Evolutionary conservation across 306 rosid species (phyloP), one percentile per base, ranked within the genome.

Genomic region (Dryas alaskensis): DNA sequence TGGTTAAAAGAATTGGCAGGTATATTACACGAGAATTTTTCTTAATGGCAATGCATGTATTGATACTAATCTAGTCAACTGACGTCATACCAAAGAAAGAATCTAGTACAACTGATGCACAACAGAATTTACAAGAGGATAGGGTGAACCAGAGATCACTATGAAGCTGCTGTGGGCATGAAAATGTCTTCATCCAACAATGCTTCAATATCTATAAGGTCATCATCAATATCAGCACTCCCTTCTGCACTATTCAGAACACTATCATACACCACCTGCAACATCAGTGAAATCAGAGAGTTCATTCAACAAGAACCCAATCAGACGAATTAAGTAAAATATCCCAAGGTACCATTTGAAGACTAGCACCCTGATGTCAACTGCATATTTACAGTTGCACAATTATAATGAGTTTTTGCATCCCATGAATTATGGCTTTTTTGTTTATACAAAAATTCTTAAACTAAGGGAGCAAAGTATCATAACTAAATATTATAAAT

Each of bases 171-270:
- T 52, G 82, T 60, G 37, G 83, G 86, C 92, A 88, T 86, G 74
- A 43, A 84, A 55, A 74, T 54, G 82, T 88, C 92, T 27, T 84
- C 87, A 31, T 85, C 87, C 74, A 90, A 66, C 79, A 89, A 76
- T 8, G 83, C 86, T 81, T 84, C 89, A 46, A 90, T 74, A 72
- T 88, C 92, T 53, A 64, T 39, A 49, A 83, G 76, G 80, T 69
- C 84, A 68, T 78, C 73, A 27, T 74, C 54, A 19, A 78, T 76
- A 68, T 82, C 87, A 27, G 73, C 46, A 40, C 82, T 67, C 73
- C 80, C 92, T 60, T 84, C 86, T 22, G 86, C 50, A 57, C 53
- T 76, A 40, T 48, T 67, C 44, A 43, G 43, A 73, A 3, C 71
- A 8, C 54, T 60, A 75, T 82, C 89, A 60, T 65, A 72, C 53